Evolutionary conservation across 1,284 basidiomycete genomes (phyloP), one percentile per base, ranked within the genome.

Genomic region (Leccinum variabile): DNA sequence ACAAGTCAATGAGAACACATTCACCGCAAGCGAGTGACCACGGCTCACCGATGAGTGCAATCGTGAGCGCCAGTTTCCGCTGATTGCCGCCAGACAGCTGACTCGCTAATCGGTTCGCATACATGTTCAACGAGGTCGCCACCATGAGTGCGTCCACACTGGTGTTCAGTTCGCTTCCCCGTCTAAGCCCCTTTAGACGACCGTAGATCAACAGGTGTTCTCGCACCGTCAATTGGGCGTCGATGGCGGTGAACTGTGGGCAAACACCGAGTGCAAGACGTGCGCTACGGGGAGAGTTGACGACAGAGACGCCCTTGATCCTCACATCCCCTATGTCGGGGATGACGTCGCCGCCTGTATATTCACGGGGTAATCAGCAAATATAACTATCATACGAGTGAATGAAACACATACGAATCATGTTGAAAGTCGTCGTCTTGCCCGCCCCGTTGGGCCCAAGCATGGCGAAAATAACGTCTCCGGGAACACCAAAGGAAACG

Each of bases 221-320:
- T 32, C 85, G 80, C 14, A 92, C 91, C 3, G 88, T 92, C 55
- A 94, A 76, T 65, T 91, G 85, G 5, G 84, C 79, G 65, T 93
- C 92, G 62, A 93, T 90, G 0, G 91, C 91, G 5, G 91, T 91
- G 75, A 92, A 91, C 67, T 94, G 91, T 0, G 91, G 91, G 70
- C 90, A 92, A 49, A 93, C 89, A 2, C 91, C 91, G 7, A 93
- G 82, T 5, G 83, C 80, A 5, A 87, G 80, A 54, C 89, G 81
- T 33, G 91, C 89, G 4, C 75, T 78, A 39, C 83, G 83, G 0
- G 89, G 84, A 61, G 86, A 79, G 30, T 79, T 76, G 22, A 89
- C 77, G 41, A 90, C 84, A 1, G 90, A 92, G 33, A 81, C 77
- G 1, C 82, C 84, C 57, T 84, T 82, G 68, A 93, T 88, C 57